A percentile compares a stretch with the other conserved stretches of the same genome.
Conservation (phyloP, 2,329 filamentous ascomycete species). For the Apiospora hydei region DNA sequence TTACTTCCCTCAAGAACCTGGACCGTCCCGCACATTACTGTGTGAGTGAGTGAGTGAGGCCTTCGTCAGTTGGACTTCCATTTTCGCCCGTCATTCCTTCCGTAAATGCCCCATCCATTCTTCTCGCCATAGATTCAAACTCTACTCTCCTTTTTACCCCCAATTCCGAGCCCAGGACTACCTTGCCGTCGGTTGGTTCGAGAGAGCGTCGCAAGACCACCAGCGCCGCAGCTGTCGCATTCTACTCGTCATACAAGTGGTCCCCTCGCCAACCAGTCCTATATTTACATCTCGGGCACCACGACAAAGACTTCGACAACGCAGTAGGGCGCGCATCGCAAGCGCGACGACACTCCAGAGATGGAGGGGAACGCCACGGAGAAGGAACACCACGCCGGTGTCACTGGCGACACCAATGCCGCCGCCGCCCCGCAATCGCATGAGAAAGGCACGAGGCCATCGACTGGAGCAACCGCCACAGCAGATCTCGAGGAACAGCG, state of each 20-base stretch:
- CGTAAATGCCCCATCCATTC: not conserved
- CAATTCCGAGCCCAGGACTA: not conserved
- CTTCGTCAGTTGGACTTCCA: not conserved
- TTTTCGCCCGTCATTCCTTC: not conserved
- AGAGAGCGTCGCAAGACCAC: not conserved
- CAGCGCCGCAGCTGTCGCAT: not conserved
- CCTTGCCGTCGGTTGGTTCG: not conserved
- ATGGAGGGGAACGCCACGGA: constrained; percentile 16
- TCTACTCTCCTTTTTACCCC: not conserved
- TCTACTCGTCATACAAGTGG: not conserved
- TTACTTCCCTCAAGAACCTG: not conserved
- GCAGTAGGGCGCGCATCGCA: not conserved
- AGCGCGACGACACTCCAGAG: constrained; percentile 14
- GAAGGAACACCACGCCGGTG: constrained; percentile 12
- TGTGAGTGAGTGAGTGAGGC: not conserved
- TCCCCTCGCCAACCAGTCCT: not conserved
- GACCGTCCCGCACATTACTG: not conserved
- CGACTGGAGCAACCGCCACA: constrained; percentile 9
- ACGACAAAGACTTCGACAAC: not conserved
- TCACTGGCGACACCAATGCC: not conserved
- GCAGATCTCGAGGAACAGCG: constrained; percentile 47
- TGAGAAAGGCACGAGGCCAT: not conserved
- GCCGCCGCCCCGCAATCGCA: not conserved
- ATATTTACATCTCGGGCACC: not conserved
- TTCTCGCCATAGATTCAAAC: not conserved